Conservation (phyloP, 306 rosid species). For the Gastrolobium villosum region DNA sequence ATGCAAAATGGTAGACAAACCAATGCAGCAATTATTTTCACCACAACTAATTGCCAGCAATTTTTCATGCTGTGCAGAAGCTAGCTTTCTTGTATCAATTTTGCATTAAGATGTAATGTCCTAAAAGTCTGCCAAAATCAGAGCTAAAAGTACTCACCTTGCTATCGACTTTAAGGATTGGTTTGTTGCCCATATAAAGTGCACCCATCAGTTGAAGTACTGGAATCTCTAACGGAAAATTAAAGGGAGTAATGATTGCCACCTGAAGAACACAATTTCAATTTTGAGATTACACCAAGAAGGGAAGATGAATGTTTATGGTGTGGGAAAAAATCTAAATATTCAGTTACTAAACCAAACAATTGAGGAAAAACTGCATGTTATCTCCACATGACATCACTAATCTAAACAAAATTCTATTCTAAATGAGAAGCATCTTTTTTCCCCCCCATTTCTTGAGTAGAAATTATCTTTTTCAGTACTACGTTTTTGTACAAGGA, state of each 20-base stretch:
- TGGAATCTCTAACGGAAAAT: conserved; percentile 97
- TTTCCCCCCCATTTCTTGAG: background rate
- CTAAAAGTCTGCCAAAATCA: conserved; percentile 13
- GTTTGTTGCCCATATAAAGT: conserved; percentile 98
- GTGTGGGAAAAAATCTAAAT: conserved; percentile 2
- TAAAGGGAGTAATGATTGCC: conserved; percentile 93
- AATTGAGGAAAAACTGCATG: conserved; percentile 16
- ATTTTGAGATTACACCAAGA: conserved; percentile 25
- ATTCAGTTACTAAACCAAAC: conserved; percentile 18
- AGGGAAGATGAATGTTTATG: background rate
- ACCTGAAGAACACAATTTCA: conserved; percentile 65
- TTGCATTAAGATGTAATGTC: conserved; percentile 33
- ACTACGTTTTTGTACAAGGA: background rate
- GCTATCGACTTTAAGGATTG: conserved; percentile 94
- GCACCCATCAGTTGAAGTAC: conserved; percentile 99
- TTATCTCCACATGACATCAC: conserved; percentile 23
- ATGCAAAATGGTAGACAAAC: background rate
- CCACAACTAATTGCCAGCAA: background rate
- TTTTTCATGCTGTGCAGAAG: conserved; percentile 25
- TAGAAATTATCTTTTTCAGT: background rate
- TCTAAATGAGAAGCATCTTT: conserved; percentile 11
- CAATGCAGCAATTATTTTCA: conserved; percentile 19
- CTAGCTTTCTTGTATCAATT: conserved; percentile 7
- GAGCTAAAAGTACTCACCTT: conserved; percentile 65
- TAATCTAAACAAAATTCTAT: conserved; percentile 43